These are phyloP conservation scores for Porcisia hertigi DNA, from an alignment of 208 protist species.

Conservation along the genomic window DNA sequence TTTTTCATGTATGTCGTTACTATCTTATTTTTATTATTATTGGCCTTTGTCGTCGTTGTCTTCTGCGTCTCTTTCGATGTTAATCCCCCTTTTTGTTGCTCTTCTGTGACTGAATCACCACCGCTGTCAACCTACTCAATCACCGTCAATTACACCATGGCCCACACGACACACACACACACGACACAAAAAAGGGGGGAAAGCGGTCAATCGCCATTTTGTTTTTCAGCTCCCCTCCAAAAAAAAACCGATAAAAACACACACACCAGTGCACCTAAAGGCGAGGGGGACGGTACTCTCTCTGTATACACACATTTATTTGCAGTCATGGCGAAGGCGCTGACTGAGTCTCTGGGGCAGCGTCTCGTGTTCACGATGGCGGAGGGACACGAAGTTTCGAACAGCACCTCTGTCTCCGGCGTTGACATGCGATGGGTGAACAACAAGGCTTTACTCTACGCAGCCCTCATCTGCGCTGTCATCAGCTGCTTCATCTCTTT, in stretches of 20 bases:
- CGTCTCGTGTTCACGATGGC: conserved; percentile 18
- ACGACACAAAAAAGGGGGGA: too few species aligned
- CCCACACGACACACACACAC: too few species aligned
- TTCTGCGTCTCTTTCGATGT: too few species aligned
- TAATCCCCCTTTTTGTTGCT: too few species aligned
- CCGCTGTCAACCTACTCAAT: too few species aligned
- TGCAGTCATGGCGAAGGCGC: not conserved
- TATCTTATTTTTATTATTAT: too few species aligned
- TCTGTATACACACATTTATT: not conserved
- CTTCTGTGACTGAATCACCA: too few species aligned
- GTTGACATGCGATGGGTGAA: conserved; percentile 61
- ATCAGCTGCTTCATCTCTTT: conserved; percentile 71
- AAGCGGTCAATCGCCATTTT: too few species aligned
- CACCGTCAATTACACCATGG: too few species aligned
- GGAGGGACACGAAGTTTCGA: not conserved
- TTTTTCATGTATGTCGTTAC: not conserved
- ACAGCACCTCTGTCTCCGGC: conserved; percentile 16
- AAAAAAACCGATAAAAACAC: not conserved
- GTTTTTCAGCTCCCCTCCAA: not conserved
- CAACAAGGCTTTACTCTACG: conserved; percentile 51
- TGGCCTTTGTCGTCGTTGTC: too few species aligned
- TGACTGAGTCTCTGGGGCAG: conserved; percentile 9
- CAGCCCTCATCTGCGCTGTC: conserved; percentile 43
- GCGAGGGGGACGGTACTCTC: not conserved
- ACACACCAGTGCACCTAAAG: not conserved